Evolutionary conservation across 1,284 basidiomycete species (phyloP).

Genomic region (Entoloma clypeatum): DNA sequence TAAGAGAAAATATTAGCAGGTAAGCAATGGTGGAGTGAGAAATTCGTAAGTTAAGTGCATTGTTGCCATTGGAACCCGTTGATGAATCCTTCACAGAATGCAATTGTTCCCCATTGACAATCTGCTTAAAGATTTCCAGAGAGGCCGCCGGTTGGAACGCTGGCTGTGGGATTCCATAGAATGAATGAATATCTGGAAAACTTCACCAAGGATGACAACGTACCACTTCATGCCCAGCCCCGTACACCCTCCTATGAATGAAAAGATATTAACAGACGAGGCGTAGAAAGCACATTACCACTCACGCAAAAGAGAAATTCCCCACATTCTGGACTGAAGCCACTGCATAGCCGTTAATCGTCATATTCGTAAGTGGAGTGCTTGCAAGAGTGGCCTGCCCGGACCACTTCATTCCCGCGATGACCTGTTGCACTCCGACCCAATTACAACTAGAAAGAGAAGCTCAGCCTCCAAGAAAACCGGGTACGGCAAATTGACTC

Average conservation of each 20-base stretch:
- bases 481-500: too few species aligned
- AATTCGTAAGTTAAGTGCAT: too few species aligned
- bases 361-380: constrained; percentile 56
- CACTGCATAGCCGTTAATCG: constrained; percentile 45
- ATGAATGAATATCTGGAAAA: too few species aligned
- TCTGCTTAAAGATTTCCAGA: too few species aligned
- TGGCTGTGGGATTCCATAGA: too few species aligned
- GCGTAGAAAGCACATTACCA: constrained; percentile 16
- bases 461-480: neutral
- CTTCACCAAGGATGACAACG: constrained; percentile 56
- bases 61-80: too few species aligned
- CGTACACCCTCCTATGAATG: constrained; percentile 44
- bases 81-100: too few species aligned
- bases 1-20: too few species aligned
- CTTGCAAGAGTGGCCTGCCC: constrained; percentile 45
- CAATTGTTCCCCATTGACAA: too few species aligned
- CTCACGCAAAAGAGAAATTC: constrained; percentile 59
- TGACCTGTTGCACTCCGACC: constrained; percentile 52
- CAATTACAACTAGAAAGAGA: constrained; percentile 51
- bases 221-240: constrained; percentile 58
- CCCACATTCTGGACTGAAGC: constrained; percentile 59
- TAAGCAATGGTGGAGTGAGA: too few species aligned
- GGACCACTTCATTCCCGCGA: constrained; percentile 61
- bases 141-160: too few species aligned
- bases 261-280: constrained; percentile 1